Percentiles rank a stretch among this genome's conserved stretches.
Evolutionary conservation across 805 yeast genomes (phyloP).

Genomic region (Metschnikowia vanudenii): DNA sequence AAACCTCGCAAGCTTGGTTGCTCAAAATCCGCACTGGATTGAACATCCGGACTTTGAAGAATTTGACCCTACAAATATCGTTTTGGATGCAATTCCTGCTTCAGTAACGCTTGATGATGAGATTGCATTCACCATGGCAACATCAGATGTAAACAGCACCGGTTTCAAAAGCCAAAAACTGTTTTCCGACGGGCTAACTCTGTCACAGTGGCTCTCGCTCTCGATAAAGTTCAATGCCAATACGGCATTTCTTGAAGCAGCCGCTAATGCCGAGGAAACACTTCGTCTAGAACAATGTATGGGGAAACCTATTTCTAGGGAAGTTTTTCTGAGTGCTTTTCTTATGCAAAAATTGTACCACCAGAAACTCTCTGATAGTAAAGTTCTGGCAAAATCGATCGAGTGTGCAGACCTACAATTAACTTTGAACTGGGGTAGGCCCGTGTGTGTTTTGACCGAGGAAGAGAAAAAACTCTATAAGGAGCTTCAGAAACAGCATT

Average conservation of each 20-base stretch:
- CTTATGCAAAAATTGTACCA: slow-evolving; percentile 1
- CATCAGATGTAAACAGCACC: slow-evolving; percentile 1
- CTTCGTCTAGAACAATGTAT: not conserved
- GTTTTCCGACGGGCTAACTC: slow-evolving; percentile 1
- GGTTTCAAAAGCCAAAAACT: not conserved
- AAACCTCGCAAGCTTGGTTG: slow-evolving; percentile 1
- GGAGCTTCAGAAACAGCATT: slow-evolving; percentile 1
- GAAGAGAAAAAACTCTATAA: not conserved
- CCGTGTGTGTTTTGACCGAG: slow-evolving; percentile 1
- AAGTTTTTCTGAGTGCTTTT: slow-evolving; percentile 4
- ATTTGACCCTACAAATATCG: slow-evolving; percentile 8
- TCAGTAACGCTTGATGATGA: slow-evolving; percentile 7
- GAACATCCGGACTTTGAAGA: slow-evolving; percentile 3
- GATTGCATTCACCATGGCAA: slow-evolving; percentile 5
- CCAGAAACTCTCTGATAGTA: not conserved
- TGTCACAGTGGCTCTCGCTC: slow-evolving; percentile 8
- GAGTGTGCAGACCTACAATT: not conserved
- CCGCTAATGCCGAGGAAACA: not conserved
- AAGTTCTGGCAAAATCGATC: not conserved
- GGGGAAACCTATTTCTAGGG: not conserved
- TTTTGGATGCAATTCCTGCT: slow-evolving; percentile 3
- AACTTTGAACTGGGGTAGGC: not conserved
- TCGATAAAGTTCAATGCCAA: slow-evolving; percentile 6
- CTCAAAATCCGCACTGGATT: slow-evolving; percentile 10
- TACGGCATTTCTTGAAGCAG: slow-evolving; percentile 2